phyloP scores from a whole-genome alignment of 257 asterid genomes.

The Mitragyna speciosa region DNA sequence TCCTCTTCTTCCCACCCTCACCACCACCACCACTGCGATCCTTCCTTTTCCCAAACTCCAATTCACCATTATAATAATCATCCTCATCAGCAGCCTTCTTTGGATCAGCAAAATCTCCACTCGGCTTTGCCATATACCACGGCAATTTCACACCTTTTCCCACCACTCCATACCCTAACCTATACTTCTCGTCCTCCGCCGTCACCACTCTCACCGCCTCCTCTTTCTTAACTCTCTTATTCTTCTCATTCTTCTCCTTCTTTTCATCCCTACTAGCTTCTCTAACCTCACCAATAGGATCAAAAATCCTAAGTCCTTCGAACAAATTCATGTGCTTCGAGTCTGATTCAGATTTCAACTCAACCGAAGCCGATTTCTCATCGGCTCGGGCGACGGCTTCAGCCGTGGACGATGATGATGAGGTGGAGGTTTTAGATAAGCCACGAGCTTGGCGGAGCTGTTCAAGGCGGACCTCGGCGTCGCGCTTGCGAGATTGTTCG shows the following conservation, averaged over 20 bases:
- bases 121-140: slow-evolving; percentile 80
- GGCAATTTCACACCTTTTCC: slow-evolving; percentile 96
- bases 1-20: slow-evolving; percentile 18
- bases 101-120: slow-evolving; percentile 21
- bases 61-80: slow-evolving; percentile 21
- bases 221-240: slow-evolving; percentile 60
- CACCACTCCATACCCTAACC: slow-evolving; percentile 82
- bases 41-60: slow-evolving; percentile 37
- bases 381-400: slow-evolving; percentile 19
- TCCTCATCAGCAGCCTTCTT: slow-evolving; percentile 34
- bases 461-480: slow-evolving; percentile 66
- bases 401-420: slow-evolving; percentile 34
- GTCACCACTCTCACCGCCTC: slow-evolving; percentile 76
- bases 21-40: slow-evolving; percentile 22
- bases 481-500: slow-evolving; percentile 72
- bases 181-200: slow-evolving; percentile 82
- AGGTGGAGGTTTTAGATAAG: slow-evolving; percentile 32
- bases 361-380: background rate
- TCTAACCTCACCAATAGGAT: slow-evolving; percentile 46
- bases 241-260: slow-evolving; percentile 26
- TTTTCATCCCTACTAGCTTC: slow-evolving; percentile 39
- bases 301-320: slow-evolving; percentile 82
- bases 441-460: slow-evolving; percentile 88
- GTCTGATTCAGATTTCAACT: slow-evolving; percentile 37
- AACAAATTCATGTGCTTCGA: slow-evolving; percentile 76